Evolutionary conservation across 2,329 filamentous ascomycete genomes (phyloP).

Genomic region (Curvularia spicifera): DNA sequence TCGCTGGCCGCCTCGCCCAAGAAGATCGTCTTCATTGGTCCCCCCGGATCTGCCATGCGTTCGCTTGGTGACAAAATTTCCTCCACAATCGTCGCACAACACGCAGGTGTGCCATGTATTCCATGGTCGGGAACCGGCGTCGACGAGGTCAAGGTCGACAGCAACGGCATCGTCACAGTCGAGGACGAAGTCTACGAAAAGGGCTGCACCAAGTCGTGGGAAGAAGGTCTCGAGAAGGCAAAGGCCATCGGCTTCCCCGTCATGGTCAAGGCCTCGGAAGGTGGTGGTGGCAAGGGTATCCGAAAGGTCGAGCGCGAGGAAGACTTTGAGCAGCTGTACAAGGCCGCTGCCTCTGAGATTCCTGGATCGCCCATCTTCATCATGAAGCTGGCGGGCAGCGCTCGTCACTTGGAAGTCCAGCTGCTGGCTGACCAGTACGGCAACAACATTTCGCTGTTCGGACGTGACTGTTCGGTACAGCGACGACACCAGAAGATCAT

Average conservation of each 20-base stretch:
- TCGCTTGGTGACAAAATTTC: conserved; percentile 99
- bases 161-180: conserved; percentile 89
- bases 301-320: conserved; percentile 89
- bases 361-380: conserved; percentile 99
- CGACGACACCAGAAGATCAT: conserved; percentile 99
- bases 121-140: conserved; percentile 99
- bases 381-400: conserved; percentile 98
- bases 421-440: conserved; percentile 98
- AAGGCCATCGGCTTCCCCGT: conserved; percentile 95
- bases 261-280: conserved; percentile 99
- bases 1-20: conserved; percentile 94
- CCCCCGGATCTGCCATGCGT: conserved; percentile 96
- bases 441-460: conserved; percentile 99
- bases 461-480: conserved; percentile 98
- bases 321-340: conserved; percentile 85
- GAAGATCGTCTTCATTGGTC: conserved; percentile 99
- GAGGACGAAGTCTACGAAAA: conserved; percentile 82
- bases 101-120: conserved; percentile 94
- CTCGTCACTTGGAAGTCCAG: conserved; percentile 96
- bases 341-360: conserved; percentile 95
- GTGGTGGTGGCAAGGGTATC: conserved; percentile 98
- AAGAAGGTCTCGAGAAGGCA: conserved; percentile 88
- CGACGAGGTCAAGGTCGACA: conserved; percentile 77
- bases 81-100: conserved; percentile 97
- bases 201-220: conserved; percentile 86